Conservation (phyloP, 1,284 basidiomycete genomes). For the Cystobasidium pallidum region DNA sequence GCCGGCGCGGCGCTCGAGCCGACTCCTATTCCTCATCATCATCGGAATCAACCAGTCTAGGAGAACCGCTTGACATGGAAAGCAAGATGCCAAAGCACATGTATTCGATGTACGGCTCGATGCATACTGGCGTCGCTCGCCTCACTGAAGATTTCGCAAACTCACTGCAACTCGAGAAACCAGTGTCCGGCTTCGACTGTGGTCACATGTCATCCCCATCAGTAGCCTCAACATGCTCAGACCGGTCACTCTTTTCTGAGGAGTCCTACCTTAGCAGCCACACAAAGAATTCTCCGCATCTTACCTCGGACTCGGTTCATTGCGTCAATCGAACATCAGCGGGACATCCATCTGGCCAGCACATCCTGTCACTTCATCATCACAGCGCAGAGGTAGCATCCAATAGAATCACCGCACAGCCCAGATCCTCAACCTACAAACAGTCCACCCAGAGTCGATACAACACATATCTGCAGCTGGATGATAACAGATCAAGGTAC, state of each 20-base stretch:
- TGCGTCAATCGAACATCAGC: background rate
- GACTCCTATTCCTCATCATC: conserved; percentile 18
- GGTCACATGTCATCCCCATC: conserved; percentile 11
- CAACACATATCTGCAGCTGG: background rate
- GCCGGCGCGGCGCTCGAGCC: conserved; percentile 17
- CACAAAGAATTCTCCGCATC: conserved; percentile 12
- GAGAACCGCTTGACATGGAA: background rate
- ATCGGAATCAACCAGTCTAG: background rate
- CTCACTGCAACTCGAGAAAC: conserved; percentile 15
- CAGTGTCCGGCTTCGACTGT: background rate
- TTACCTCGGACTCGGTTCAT: background rate
- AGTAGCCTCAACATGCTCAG: conserved; percentile 26
- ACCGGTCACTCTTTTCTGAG: conserved; percentile 37
- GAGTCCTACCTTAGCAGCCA: conserved; percentile 4
- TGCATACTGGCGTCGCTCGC: background rate
- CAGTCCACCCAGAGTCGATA: background rate
- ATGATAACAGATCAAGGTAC: conserved; percentile 8
- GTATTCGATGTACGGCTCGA: background rate
- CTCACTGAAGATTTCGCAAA: conserved; percentile 4
- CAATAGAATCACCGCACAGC: background rate
- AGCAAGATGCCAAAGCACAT: background rate
- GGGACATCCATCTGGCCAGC: conserved; percentile 8
- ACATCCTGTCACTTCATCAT: conserved; percentile 10
- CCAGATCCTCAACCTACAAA: background rate
- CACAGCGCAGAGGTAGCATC: conserved; percentile 10